Evolutionary conservation across 805 yeast species (phyloP), one percentile per base, ranked within the genome.

Genomic region (Teunomyces atbi): DNA sequence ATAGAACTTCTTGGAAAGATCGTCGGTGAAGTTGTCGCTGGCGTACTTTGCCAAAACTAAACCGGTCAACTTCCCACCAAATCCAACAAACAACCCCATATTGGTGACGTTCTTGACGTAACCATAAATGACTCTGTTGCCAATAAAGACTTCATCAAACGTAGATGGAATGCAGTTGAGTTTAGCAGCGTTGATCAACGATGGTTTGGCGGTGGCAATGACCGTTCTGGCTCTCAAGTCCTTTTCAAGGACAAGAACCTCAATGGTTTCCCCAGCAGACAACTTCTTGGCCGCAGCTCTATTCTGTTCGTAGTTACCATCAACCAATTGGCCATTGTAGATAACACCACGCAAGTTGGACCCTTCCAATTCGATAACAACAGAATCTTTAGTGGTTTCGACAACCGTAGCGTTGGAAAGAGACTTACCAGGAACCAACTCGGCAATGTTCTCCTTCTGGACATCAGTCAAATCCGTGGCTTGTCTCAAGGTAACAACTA

Each of bases 31-130:
- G 42, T 76, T 74, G 28, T 77, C 78, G 4, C 82, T 73, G 18
- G 86, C 86, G 55, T 84, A 82, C 59, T 84, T 82, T 46, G 91
- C 86, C 50, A 88, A 77, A 3, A 89, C 86, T 52, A 92, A 75
- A 44, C 97, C 98, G 27, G 89, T 87, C 52, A 92, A 78, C 45
- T 78, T 79, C 52, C 86, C 85, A 46, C 84, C 89, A 65, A 92
- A 92, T 0, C 84, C 79, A 47, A 92, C 86, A 61, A 92, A 92
- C 10, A 89, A 72, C 53, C 98, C 98, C 60, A 77, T 76, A 38
- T 76, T 77, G n/a, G 95, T 87, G 15, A 85, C 80, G 15, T 90
- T 83, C 54, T 82, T 85, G 33, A 92, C 81, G 61, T 74, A 91
- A 36, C 98, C 99, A 47, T 79, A 76, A 44, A 88, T 65, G 23